Percentiles rank a stretch among this genome's conserved stretches.
Conservation (phyloP, 2,329 filamentous ascomycete species). For the Trichoderma atroviride region DNA sequence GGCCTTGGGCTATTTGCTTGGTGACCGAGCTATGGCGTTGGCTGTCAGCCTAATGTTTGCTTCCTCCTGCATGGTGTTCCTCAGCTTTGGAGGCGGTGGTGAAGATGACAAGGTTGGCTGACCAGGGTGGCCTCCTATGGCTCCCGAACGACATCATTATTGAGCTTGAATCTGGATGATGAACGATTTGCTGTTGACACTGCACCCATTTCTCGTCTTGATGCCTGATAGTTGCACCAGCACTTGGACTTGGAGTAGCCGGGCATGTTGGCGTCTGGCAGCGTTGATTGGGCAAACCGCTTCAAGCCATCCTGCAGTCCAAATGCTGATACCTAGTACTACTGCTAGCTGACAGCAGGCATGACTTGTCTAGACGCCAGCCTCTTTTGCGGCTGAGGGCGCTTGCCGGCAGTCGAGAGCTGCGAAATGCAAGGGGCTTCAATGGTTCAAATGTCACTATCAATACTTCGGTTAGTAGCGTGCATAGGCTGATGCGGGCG, state of each 20-base stretch:
- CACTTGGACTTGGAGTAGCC: neutral
- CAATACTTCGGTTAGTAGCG: constrained; percentile 8
- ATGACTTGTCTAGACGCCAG: neutral
- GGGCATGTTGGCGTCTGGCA: neutral
- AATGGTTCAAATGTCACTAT: neutral
- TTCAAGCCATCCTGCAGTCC: constrained; percentile 13
- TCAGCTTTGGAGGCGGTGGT: neutral
- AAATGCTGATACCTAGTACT: neutral
- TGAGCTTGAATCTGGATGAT: neutral
- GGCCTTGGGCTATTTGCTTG: constrained; percentile 18
- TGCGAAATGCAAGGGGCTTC: constrained; percentile 10
- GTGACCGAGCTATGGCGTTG: constrained; percentile 2
- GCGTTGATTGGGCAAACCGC: constrained; percentile 8
- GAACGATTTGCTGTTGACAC: neutral
- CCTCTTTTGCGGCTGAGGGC: constrained; percentile 21
- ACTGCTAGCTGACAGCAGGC: neutral
- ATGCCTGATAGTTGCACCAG: neutral
- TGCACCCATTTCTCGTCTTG: neutral
- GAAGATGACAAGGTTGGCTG: neutral
- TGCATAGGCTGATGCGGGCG: neutral
- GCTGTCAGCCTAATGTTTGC: constrained; percentile 5
- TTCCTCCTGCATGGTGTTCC: neutral
- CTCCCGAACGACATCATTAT: neutral
- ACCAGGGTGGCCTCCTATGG: neutral
- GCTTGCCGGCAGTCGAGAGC: constrained; percentile 2